Conservation (phyloP, 2,329 filamentous ascomycete genomes). For the Hypomyces rosellus region DNA sequence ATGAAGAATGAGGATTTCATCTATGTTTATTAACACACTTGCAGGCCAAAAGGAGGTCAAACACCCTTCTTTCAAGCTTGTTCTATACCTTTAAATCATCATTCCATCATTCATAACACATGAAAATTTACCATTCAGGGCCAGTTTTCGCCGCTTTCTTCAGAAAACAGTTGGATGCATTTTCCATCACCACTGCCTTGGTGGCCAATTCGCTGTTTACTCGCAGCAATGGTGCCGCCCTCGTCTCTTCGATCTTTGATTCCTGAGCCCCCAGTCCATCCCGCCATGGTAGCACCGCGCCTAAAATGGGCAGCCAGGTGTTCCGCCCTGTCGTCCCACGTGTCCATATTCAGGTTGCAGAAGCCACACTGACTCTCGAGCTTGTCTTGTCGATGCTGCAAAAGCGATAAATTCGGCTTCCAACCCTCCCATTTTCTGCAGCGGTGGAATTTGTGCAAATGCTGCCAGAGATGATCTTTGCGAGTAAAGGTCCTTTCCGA, state of each 20-base stretch:
- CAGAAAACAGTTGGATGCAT: not conserved
- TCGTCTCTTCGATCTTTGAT: slow-evolving; percentile 23
- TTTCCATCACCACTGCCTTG: slow-evolving; percentile 5
- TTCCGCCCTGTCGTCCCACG: slow-evolving; percentile 31
- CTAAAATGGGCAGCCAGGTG: slow-evolving; percentile 39
- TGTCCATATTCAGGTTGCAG: slow-evolving; percentile 29
- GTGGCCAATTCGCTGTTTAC: not conserved
- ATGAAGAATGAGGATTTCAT: slow-evolving; percentile 56
- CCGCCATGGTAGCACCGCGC: slow-evolving; percentile 34
- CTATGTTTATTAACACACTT: slow-evolving; percentile 37
- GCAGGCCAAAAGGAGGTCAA: not conserved
- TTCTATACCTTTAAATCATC: not conserved
- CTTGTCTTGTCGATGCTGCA: slow-evolving; percentile 23
- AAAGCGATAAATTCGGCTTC: slow-evolving; percentile 34
- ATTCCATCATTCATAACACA: slow-evolving; percentile 1
- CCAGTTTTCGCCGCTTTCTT: not conserved
- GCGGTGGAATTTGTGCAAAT: slow-evolving; percentile 36
- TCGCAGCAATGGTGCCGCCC: not conserved
- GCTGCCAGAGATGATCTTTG: slow-evolving; percentile 38
- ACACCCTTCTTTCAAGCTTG: not conserved
- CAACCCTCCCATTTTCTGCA: slow-evolving; percentile 43
- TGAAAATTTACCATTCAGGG: not conserved
- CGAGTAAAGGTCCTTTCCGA: slow-evolving; percentile 37
- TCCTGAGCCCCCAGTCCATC: slow-evolving; percentile 39
- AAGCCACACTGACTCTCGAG: slow-evolving; percentile 30